Conservation (phyloP, 1,284 basidiomycete genomes). For the Sutorius eximius region DNA sequence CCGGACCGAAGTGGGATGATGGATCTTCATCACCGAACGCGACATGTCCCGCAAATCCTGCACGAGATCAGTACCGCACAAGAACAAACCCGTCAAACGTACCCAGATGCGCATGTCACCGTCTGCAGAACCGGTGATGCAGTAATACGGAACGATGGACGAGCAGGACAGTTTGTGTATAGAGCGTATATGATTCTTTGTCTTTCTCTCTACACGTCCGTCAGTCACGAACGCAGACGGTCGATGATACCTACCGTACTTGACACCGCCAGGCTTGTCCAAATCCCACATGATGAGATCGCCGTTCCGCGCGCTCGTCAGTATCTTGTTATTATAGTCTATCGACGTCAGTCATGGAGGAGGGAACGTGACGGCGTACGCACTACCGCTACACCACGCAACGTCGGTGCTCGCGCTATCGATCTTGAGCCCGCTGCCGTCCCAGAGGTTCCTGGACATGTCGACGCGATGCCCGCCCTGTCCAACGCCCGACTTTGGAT, state of each 20-base stretch:
- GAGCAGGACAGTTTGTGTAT: constrained; percentile 74
- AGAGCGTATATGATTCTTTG: constrained; percentile 73
- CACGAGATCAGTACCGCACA: not conserved
- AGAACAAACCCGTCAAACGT: constrained; percentile 23
- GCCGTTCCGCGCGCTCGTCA: constrained; percentile 81
- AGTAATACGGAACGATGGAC: constrained; percentile 61
- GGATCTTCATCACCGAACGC: constrained; percentile 69
- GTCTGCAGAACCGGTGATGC: constrained; percentile 81
- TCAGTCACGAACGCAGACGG: constrained; percentile 11
- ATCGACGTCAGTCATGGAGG: not conserved
- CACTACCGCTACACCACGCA: constrained; percentile 78
- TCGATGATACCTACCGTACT: constrained; percentile 57
- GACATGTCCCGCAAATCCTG: constrained; percentile 77
- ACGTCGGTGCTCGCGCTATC: constrained; percentile 78
- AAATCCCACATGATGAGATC: constrained; percentile 87
- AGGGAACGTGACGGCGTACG: constrained; percentile 30
- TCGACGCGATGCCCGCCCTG: constrained; percentile 63
- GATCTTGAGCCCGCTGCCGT: constrained; percentile 68
- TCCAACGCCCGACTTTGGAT: constrained; percentile 56
- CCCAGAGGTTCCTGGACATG: constrained; percentile 70
- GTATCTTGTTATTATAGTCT: constrained; percentile 78
- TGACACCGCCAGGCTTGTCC: constrained; percentile 62
- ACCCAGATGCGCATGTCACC: constrained; percentile 85
- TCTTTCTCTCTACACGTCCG: constrained; percentile 57
- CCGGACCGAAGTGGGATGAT: constrained; percentile 71